A percentile compares a stretch with the other conserved stretches of the same genome.
Conservation (phyloP, 2,329 filamentous ascomycete genomes). For the Chaetomiaceae sp. region DNA sequence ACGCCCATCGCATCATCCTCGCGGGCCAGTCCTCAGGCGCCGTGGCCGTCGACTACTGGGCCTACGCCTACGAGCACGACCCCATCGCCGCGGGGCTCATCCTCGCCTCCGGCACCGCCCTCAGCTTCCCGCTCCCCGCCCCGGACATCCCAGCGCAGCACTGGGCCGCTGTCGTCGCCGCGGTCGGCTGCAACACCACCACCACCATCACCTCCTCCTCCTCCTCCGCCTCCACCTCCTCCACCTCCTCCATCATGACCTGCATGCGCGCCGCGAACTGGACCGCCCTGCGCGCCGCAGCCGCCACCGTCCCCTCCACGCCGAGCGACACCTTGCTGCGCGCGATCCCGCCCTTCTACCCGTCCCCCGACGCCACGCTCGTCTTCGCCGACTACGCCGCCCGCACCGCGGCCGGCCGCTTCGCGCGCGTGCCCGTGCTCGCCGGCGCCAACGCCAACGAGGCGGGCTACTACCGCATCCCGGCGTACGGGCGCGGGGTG, state of each 20-base stretch:
- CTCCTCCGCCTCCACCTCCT: too few species aligned
- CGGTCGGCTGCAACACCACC: constrained; percentile 32
- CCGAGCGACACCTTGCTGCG: constrained; percentile 31
- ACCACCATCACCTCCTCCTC: too few species aligned
- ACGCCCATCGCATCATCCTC: constrained; percentile 34
- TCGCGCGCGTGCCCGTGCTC: constrained; percentile 37
- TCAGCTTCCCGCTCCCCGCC: constrained; percentile 39
- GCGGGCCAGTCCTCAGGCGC: constrained; percentile 41
- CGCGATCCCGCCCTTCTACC: constrained; percentile 36
- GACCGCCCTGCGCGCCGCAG: constrained; percentile 32
- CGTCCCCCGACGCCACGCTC: constrained; percentile 33
- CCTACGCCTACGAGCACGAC: constrained; percentile 43
- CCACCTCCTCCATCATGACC: constrained; percentile 26
- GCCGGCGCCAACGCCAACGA: constrained; percentile 41
- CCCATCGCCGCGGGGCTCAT: constrained; percentile 45
- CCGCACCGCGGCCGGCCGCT: constrained; percentile 30
- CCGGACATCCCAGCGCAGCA: constrained; percentile 30
- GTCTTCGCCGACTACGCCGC: constrained; percentile 38
- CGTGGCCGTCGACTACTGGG: constrained; percentile 40
- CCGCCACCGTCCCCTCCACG: constrained; percentile 32
- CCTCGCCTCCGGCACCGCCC: constrained; percentile 39
- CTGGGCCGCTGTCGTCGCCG: constrained; percentile 36
- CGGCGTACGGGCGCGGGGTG: constrained; percentile 32
- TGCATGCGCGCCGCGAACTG: constrained; percentile 35
- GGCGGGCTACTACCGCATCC: constrained; percentile 41